Evolutionary conservation across 2,329 filamentous ascomycete genomes (phyloP), one percentile per base, ranked within the genome.

Genomic region (Didymella pomorum): DNA sequence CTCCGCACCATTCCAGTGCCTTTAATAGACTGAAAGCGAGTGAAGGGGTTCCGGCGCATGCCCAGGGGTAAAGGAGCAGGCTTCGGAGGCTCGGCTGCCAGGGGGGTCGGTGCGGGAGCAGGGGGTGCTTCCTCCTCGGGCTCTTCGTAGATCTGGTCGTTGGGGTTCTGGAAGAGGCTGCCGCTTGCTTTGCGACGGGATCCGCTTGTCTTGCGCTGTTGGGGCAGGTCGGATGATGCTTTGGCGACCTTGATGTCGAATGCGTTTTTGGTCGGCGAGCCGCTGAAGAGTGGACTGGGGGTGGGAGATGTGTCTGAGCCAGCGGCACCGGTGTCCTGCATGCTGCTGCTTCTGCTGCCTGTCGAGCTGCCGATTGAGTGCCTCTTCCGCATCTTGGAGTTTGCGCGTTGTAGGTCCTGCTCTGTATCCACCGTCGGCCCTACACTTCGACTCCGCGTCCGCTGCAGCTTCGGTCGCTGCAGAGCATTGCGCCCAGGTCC

Each of bases 141-240:
- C 73, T 97, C 94, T 75, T 97, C 93, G 83, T 92, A 97, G 60
- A 97, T 93, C 71, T 91, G 88, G 72, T 93, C 89, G 31, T 88
- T 86, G 1, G 88, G 89, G 60, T 86, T 85, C 64, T 83, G 82
- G 72, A 92, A 93, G 1, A 87, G 84, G 52, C 82, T 85, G 65
- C 88, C 89, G 71, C 89, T 92, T 69, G 88, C 84, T 65, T 90
- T 90, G 60, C 90, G 84, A 76, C 86, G 88, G 68, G 86, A 82
- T 67, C 87, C 89, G 69, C 87, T 89, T 62, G 87, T 87, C 31
- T 84, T 85, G 39, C 86, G 81, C 23, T 81, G 64, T 11, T 71
- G 66, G 9, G 66, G 60, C 6, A 70, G 63, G 49, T 66, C 66
- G 3, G 71, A 70, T 2, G 70, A 64, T 18, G 64, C 64, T 18